phyloP scores from a whole-genome alignment of 2,329 filamentous ascomycete genomes.

The Pseudogymnoascus verrucosus region DNA sequence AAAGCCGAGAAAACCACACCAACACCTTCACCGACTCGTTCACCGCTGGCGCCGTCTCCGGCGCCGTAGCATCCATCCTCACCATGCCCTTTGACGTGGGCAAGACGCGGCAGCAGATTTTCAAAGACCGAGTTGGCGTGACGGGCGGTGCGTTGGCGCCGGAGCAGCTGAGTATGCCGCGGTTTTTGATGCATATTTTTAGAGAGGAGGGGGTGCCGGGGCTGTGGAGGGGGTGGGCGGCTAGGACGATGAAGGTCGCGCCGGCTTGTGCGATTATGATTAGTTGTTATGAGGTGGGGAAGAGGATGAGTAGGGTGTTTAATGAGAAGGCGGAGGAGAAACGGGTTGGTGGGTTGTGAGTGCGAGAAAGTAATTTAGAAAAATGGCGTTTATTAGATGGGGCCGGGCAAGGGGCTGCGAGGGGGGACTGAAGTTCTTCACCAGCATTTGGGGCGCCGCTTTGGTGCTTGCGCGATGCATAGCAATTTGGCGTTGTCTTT shows the following conservation, averaged over 20 bases:
- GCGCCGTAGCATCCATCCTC: slow-evolving; percentile 74
- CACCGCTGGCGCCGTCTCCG: slow-evolving; percentile 72
- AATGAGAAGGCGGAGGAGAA: slow-evolving; percentile 47
- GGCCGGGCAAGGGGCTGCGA: not conserved
- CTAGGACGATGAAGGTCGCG: slow-evolving; percentile 86
- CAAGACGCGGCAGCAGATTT: slow-evolving; percentile 89
- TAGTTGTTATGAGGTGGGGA: slow-evolving; percentile 92
- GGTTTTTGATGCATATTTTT: slow-evolving; percentile 87
- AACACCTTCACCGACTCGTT: slow-evolving; percentile 86
- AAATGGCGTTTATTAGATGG: not conserved
- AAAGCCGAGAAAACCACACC: slow-evolving; percentile 61
- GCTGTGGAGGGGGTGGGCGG: slow-evolving; percentile 86
- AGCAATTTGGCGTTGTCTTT: not conserved
- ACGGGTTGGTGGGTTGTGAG: not conserved
- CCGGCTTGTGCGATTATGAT: slow-evolving; percentile 99
- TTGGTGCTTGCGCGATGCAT: not conserved
- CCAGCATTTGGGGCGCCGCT: not conserved
- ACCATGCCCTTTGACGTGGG: slow-evolving; percentile 97
- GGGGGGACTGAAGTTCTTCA: no score
- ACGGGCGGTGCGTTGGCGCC: slow-evolving; percentile 42
- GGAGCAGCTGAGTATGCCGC: slow-evolving; percentile 70
- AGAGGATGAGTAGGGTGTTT: slow-evolving; percentile 70
- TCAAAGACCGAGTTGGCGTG: slow-evolving; percentile 43
- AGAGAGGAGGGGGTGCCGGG: slow-evolving; percentile 72
- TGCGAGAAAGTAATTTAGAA: not conserved